Base-by-base conservation (phyloP, 192 early-diverging fungal species). In the Coemansia sp. region DNA sequence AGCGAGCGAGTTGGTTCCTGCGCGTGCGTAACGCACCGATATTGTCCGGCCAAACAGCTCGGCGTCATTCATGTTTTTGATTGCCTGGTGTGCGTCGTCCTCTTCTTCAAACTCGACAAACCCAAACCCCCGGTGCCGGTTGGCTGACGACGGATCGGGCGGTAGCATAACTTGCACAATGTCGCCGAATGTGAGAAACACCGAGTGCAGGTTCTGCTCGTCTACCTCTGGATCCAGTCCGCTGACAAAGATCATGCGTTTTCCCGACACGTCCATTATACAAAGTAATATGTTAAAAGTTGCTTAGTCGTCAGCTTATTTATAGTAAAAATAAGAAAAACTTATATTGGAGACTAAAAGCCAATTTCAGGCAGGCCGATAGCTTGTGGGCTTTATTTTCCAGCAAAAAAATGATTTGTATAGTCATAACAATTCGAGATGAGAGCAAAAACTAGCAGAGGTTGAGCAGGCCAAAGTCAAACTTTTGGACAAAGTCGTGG, bases 181-280 rank as follows among this genome's bases (percentile, higher is more conserved):
- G 45, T 98, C 95, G 56, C 97, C 97, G 85, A 99, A 99, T 0
- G 97, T 94, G 41, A 98, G 84, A 74, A 99, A 98, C 0, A 94
- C 93, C 0, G 93, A 87, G 35, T 91, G 87, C 10, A 99, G 81
- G 0, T 88, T 86, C 51, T 90, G 69, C 19, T 91, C 87, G 6
- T 88, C 90, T 14, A 96, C 92, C 61, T 91, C 80, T 41, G 88
- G 75, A 38, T 92, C 91, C 25, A 98, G 79, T 3, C 95, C 95
- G 69, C 91, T 83, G 23, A 83, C 75, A 72, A 83, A 83, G 19
- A 83, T 39, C 31, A 72, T 68, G 21, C 72, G 65, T 55, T 75
- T 83, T 38, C 59, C 66, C 29, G 61, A 16, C 9, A 57, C 59
- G 14, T 80, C 68, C 77, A 80, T 78, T n/a, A n/a, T n/a, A n/a